Percentiles rank a stretch among this genome's conserved stretches.
Evolutionary conservation across 192 early-diverging fungal species (phyloP).

Genomic region (Mortierella antarctica): DNA sequence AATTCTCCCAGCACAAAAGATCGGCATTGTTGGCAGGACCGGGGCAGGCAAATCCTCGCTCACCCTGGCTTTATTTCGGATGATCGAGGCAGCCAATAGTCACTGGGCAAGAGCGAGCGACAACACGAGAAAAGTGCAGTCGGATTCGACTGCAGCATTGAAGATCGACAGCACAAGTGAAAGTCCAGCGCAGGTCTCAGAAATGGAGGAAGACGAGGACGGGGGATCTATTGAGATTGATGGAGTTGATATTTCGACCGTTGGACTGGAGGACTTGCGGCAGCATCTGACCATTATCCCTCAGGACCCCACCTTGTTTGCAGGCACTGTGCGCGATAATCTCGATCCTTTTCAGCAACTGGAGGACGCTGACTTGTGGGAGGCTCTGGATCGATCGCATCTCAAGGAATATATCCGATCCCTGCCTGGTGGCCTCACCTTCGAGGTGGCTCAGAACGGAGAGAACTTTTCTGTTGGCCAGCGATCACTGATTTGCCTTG

Average conservation of each 20-base stretch:
- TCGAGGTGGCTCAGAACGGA: slow-evolving; percentile 79
- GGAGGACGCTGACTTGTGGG: slow-evolving; percentile 73
- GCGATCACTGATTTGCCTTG: slow-evolving; percentile 76
- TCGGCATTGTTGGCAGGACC: slow-evolving; percentile 79
- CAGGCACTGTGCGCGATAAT: slow-evolving; percentile 66
- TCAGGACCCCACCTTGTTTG: slow-evolving; percentile 89
- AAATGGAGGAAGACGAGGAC: slow-evolving; percentile 8
- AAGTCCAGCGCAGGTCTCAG: too few species aligned
- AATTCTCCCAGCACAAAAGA: slow-evolving; percentile 60
- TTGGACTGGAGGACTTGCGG: slow-evolving; percentile 80
- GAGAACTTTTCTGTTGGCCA: slow-evolving; percentile 88
- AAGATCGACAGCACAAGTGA: neutral
- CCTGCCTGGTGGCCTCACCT: slow-evolving; percentile 75
- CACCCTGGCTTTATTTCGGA: slow-evolving; percentile 59
- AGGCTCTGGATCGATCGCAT: slow-evolving; percentile 71
- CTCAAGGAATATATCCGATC: slow-evolving; percentile 70
- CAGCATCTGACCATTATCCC: slow-evolving; percentile 85
- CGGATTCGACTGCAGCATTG: neutral
- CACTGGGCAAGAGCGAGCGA: slow-evolving; percentile 36
- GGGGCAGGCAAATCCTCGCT: slow-evolving; percentile 67
- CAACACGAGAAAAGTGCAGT: slow-evolving; percentile 1
- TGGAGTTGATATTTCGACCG: slow-evolving; percentile 72
- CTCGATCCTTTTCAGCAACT: slow-evolving; percentile 65
- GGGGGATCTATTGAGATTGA: slow-evolving; percentile 78
- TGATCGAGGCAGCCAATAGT: slow-evolving; percentile 64